These are phyloP conservation scores for Kluyveromyces starmeri DNA, from an alignment of 805 yeast species.

Conservation along the genomic window DNA sequence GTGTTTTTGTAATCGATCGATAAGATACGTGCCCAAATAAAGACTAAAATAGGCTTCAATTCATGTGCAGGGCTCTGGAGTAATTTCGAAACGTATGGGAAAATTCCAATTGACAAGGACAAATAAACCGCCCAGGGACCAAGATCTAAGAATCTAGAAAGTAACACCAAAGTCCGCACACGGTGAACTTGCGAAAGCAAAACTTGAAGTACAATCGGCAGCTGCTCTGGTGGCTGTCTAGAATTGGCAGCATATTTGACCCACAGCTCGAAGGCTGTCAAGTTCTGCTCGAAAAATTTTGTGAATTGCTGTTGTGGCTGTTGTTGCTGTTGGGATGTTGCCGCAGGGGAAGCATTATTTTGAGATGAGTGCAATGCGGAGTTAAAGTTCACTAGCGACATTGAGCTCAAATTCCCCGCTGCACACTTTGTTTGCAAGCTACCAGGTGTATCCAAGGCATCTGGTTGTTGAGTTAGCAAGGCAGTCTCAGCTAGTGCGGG, in stretches of 20 bases:
- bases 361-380: slow-evolving; percentile 5
- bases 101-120: slow-evolving; percentile 88
- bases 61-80: slow-evolving; percentile 94
- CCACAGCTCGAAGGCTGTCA: slow-evolving; percentile 96
- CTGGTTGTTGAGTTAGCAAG: slow-evolving; percentile 16
- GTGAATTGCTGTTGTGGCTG: slow-evolving; percentile 64
- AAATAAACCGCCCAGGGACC: slow-evolving; percentile 98
- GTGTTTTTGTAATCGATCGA: slow-evolving; percentile 86
- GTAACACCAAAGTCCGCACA: slow-evolving; percentile 72
- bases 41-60: slow-evolving; percentile 84
- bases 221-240: slow-evolving; percentile 84
- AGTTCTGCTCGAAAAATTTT: slow-evolving; percentile 89
- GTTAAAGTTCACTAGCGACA: slow-evolving; percentile 28
- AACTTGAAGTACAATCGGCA: slow-evolving; percentile 90
- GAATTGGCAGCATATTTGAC: slow-evolving; percentile 80
- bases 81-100: slow-evolving; percentile 85
- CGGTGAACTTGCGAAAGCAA: slow-evolving; percentile 90
- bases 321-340: slow-evolving; percentile 12
- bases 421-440: slow-evolving; percentile 25
- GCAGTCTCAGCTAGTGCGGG: slow-evolving; percentile 20
- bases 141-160: slow-evolving; percentile 79
- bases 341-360: slow-evolving; percentile 4
- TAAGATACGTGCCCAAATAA: slow-evolving; percentile 97
- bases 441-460: slow-evolving; percentile 13
- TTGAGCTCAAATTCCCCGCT: slow-evolving; percentile 28